Percentiles rank a stretch among this genome's conserved stretches.
phyloP scores from a whole-genome alignment of 148 eudicot genomes.

The Diospyros kaki region DNA sequence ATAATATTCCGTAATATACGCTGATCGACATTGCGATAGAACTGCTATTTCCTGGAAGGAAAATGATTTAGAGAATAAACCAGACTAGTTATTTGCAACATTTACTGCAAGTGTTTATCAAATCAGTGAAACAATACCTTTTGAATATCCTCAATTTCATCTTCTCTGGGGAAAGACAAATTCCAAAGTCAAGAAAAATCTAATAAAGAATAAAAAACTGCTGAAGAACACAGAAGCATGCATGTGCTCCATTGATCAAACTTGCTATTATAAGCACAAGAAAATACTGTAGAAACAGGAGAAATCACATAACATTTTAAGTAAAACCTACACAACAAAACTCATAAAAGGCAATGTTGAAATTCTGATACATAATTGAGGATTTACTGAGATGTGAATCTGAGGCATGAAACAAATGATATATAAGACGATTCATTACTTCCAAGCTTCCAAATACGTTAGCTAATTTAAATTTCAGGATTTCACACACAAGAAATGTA shows the following conservation, averaged over 20 bases:
- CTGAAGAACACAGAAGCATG: conserved; percentile 9
- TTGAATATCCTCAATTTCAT: conserved; percentile 97
- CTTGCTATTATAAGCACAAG: background rate
- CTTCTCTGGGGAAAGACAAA: conserved; percentile 58
- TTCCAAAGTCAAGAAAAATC: background rate
- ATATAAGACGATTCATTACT: background rate
- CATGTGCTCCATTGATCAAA: background rate
- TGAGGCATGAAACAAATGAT: background rate
- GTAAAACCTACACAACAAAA: no score
- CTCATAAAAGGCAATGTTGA: background rate
- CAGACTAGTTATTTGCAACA: background rate
- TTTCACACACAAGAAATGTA: background rate
- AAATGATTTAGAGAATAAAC: conserved; percentile 13
- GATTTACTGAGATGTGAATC: background rate
- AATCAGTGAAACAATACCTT: conserved; percentile 40
- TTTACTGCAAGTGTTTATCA: conserved; percentile 8
- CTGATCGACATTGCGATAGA: conserved; percentile 85
- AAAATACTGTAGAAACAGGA: background rate
- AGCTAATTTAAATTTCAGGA: background rate
- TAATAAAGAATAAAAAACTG: background rate
- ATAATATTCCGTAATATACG: conserved; percentile 91
- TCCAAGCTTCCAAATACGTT: background rate
- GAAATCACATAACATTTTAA: background rate
- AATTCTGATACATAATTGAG: background rate
- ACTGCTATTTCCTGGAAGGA: conserved; percentile 87